Percentiles rank a stretch among this genome's conserved stretches.
Conservation (phyloP, 371 early-diverging fungal genomes). For the Mortierella sp. region DNA sequence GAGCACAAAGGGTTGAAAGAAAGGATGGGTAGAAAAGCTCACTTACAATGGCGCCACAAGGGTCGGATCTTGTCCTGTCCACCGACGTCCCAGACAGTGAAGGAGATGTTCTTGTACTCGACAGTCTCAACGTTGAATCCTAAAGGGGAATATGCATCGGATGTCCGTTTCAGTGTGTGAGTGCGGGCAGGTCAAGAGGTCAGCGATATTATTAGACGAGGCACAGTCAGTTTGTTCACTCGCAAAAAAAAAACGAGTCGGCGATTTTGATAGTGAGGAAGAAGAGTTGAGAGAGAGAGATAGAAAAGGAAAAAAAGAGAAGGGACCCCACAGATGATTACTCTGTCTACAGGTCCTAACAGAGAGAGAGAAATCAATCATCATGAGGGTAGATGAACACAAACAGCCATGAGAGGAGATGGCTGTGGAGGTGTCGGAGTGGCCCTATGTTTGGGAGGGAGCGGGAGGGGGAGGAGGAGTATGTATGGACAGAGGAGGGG, state of each 20-base stretch:
- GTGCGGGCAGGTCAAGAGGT: not conserved
- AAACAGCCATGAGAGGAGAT: not conserved
- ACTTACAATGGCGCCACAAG: constrained; percentile 80
- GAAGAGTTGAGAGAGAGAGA: not conserved
- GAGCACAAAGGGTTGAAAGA: not conserved
- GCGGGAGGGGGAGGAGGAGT: no score
- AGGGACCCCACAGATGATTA: no score
- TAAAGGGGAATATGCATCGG: constrained; percentile 28
- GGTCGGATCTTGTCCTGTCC: constrained; percentile 95
- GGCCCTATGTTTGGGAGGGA: no score
- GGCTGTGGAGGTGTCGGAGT: no score
- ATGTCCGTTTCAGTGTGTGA: not conserved
- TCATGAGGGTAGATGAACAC: no score
- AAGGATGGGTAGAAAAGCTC: constrained; percentile 7
- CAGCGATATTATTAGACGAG: not conserved
- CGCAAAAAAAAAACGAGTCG: no score
- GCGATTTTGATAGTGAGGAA: not conserved
- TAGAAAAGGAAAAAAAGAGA: no score
- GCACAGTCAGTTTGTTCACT: not conserved
- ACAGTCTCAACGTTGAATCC: constrained; percentile 97
- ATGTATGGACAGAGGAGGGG: no score
- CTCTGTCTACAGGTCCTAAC: no score
- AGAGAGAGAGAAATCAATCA: no score
- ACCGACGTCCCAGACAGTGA: constrained; percentile 96
- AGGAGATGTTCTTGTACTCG: constrained; percentile 93